Conservation (phyloP, 148 eudicot genomes). For the Beta vulgaris region DNA sequence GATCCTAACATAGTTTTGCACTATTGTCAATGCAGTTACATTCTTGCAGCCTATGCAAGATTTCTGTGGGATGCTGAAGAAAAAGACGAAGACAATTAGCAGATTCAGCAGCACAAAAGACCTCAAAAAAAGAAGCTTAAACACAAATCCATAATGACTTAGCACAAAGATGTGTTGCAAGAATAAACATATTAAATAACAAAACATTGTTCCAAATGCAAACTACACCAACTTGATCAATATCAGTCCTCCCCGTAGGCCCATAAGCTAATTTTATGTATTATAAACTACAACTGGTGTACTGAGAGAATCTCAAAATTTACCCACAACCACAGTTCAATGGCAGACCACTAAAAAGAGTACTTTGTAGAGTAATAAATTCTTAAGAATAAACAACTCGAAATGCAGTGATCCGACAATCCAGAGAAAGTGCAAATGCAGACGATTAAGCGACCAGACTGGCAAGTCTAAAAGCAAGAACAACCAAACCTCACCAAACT, state of each 20-base stretch:
- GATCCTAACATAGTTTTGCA: neutral
- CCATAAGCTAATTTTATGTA: conserved; percentile 25
- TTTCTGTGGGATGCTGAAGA: conserved; percentile 16
- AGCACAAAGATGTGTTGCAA: conserved; percentile 1
- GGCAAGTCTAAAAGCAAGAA: conserved; percentile 18
- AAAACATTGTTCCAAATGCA: conserved; percentile 13
- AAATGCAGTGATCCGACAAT: conserved; percentile 23
- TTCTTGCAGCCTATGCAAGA: conserved; percentile 9
- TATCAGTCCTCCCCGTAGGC: conserved; percentile 19
- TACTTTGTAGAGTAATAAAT: neutral
- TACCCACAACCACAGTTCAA: conserved; percentile 33
- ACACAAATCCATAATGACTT: neutral
- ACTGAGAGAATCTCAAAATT: conserved; percentile 23
- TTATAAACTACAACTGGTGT: conserved; percentile 23
- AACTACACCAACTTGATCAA: conserved; percentile 18
- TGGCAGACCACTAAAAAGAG: conserved; percentile 13
- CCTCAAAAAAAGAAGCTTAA: neutral
- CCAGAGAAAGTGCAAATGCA: conserved; percentile 24
- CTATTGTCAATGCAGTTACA: conserved; percentile 1
- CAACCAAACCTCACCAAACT: conserved; percentile 33
- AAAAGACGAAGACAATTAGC: neutral
- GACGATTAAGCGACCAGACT: conserved; percentile 15
- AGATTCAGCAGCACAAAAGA: neutral
- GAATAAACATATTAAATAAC: conserved; percentile 15
- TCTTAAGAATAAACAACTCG: conserved; percentile 16